These are phyloP conservation scores for Hanseniaspora hatyaiensis DNA, from an alignment of 805 yeast species.

Conservation along the genomic window DNA sequence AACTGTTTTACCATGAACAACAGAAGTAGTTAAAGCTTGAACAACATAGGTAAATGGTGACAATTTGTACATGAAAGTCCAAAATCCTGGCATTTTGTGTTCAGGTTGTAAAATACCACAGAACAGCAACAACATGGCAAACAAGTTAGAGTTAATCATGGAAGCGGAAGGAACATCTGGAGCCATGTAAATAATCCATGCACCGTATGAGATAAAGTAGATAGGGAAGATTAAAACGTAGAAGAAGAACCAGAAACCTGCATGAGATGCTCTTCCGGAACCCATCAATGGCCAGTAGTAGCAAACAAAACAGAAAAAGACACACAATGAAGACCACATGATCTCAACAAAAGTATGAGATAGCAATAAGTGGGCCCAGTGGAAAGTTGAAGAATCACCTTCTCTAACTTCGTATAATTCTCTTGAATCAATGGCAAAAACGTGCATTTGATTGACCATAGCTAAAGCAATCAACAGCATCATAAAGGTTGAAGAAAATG, in stretches of 20 bases:
- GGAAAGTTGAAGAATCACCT: conserved; percentile 58
- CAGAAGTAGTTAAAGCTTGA: conserved; percentile 33
- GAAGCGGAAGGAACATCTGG: conserved; percentile 37
- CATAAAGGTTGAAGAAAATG: conserved; percentile 51
- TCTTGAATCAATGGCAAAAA: conserved; percentile 48
- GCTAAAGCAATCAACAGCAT: conserved; percentile 40
- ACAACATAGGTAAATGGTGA: conserved; percentile 42
- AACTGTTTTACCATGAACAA: conserved; percentile 33
- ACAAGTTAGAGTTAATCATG: conserved; percentile 36
- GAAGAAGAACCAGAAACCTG: conserved; percentile 43
- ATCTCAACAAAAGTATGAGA: conserved; percentile 37
- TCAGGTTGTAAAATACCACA: conserved; percentile 43
- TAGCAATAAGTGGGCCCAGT: conserved; percentile 49
- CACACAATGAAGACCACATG: conserved; percentile 37
- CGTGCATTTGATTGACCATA: conserved; percentile 51
- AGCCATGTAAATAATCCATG: conserved; percentile 38
- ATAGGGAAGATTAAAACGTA: conserved; percentile 41
- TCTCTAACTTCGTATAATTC: conserved; percentile 61
- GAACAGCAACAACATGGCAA: conserved; percentile 43
- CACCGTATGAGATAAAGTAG: conserved; percentile 42
- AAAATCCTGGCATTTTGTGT: conserved; percentile 36
- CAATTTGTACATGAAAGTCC: conserved; percentile 38
- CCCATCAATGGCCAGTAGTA: conserved; percentile 41
- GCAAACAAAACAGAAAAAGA: conserved; percentile 35
- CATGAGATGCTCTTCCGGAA: conserved; percentile 35